These are phyloP conservation scores for Picochlorum costavermella DNA, from an alignment of 139 green algal genomes.

Conservation along the genomic window DNA sequence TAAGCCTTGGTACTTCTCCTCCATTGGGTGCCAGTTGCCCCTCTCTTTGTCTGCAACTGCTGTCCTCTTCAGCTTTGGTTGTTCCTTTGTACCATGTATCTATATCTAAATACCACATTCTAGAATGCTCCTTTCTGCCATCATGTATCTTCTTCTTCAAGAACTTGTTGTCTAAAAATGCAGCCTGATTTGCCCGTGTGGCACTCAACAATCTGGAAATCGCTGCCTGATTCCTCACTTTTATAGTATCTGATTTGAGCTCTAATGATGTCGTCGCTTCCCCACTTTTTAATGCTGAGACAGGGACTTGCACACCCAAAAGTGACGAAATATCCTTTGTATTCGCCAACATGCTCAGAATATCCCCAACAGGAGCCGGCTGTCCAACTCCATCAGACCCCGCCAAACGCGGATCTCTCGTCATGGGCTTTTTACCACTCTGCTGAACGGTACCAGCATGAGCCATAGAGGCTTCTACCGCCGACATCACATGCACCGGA, in stretches of 20 bases:
- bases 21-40: neutral
- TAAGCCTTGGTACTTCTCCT: neutral
- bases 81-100: slow-evolving; percentile 58
- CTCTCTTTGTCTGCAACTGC: neutral
- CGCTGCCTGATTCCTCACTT: slow-evolving; percentile 17
- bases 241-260: neutral
- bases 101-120: slow-evolving; percentile 51
- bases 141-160: slow-evolving; percentile 19
- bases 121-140: slow-evolving; percentile 9
- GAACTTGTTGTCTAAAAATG: slow-evolving; percentile 33
- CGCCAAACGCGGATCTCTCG: slow-evolving; percentile 12
- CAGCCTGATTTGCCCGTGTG: slow-evolving; percentile 9
- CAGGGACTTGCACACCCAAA: neutral
- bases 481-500: slow-evolving; percentile 22
- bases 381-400: slow-evolving; percentile 4
- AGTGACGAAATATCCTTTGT: no score
- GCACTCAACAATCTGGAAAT: slow-evolving; percentile 23
- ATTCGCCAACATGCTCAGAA: no score
- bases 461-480: slow-evolving; percentile 12
- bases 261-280: neutral
- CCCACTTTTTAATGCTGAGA: neutral
- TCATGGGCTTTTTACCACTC: slow-evolving; percentile 2
- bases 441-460: neutral
- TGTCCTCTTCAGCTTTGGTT: neutral
- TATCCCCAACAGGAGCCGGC: neutral